These are phyloP conservation scores for Rhinocladiella similis DNA, from an alignment of 2,329 filamentous ascomycete species.

Conservation along the genomic window DNA sequence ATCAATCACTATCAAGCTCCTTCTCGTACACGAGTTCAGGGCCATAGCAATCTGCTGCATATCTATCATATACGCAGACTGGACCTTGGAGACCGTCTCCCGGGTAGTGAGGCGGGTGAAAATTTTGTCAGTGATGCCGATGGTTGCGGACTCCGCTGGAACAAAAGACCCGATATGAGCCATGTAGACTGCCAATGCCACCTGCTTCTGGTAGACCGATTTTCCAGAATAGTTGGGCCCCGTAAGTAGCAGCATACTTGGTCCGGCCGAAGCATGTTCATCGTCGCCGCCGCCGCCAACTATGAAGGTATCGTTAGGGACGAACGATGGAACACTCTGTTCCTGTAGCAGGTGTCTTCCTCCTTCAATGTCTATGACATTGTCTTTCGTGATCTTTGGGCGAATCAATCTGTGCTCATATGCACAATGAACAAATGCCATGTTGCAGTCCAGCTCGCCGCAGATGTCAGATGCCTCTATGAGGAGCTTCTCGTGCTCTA, in stretches of 20 bases:
- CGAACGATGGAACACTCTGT: conserved; percentile 73
- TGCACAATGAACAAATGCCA: conserved; percentile 78
- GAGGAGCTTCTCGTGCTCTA: conserved; percentile 68
- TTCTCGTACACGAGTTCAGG: conserved; percentile 69
- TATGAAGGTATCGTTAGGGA: conserved; percentile 78
- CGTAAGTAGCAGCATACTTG: conserved; percentile 77
- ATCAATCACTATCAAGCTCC: conserved; percentile 84
- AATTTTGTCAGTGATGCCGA: conserved; percentile 91
- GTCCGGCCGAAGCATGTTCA: conserved; percentile 32
- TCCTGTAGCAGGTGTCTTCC: conserved; percentile 87
- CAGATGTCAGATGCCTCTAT: conserved; percentile 72
- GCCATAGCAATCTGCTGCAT: conserved; percentile 82
- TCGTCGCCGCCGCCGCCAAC: conserved; percentile 53
- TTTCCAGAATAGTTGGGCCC: conserved; percentile 97
- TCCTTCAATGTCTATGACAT: conserved; percentile 70
- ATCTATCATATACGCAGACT: conserved; percentile 76
- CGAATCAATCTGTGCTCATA: conserved; percentile 68
- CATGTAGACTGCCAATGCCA: conserved; percentile 86
- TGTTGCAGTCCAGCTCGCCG: conserved; percentile 78
- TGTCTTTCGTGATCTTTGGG: conserved; percentile 69
- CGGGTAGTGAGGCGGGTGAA: conserved; percentile 79
- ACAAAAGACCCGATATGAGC: conserved; percentile 93
- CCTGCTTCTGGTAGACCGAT: conserved; percentile 91
- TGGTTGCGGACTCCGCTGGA: conserved; percentile 71
- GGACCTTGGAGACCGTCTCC: conserved; percentile 64